A percentile compares a stretch with the other conserved stretches of the same genome.
These are phyloP conservation scores for Trametes cingulata DNA, from an alignment of 768 basidiomycete genomes.

Conservation along the genomic window DNA sequence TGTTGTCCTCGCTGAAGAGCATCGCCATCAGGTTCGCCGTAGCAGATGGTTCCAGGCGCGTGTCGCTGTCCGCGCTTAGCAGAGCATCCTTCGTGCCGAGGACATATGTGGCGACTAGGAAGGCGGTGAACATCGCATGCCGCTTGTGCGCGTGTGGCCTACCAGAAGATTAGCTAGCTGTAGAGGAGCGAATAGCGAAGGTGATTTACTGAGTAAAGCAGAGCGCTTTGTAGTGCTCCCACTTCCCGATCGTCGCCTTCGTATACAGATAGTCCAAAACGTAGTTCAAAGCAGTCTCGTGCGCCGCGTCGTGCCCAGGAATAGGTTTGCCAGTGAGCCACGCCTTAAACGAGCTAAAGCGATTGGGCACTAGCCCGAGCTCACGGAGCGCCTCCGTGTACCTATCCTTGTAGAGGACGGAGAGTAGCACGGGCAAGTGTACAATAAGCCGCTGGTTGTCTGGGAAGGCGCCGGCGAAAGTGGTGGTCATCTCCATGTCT, in stretches of 20 bases:
- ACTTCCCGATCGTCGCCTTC: constrained; percentile 11
- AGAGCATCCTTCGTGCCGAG: constrained; percentile 26
- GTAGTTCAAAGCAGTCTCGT: constrained; percentile 21
- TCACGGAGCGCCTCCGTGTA: constrained; percentile 14
- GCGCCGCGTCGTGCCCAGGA: constrained; percentile 16
- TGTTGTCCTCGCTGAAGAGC: constrained; percentile 17
- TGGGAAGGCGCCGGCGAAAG: constrained; percentile 21
- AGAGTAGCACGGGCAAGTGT: constrained; percentile 21
- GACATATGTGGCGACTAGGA: constrained; percentile 24
- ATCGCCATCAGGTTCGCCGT: constrained; percentile 22
- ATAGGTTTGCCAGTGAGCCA: constrained; percentile 14
- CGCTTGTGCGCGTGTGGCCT: constrained; percentile 28
- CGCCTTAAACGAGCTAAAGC: constrained; percentile 20
- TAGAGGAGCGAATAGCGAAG: not conserved
- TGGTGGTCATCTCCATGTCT: constrained; percentile 18
- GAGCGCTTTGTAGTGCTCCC: constrained; percentile 20
- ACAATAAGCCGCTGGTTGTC: constrained; percentile 20
- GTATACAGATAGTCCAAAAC: constrained; percentile 17
- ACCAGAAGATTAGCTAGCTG: not conserved
- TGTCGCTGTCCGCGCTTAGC: constrained; percentile 28
- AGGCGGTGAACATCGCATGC: constrained; percentile 28
- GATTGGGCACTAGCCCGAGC: constrained; percentile 5
- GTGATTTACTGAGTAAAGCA: constrained; percentile 25
- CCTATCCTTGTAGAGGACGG: constrained; percentile 24
- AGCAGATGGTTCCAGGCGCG: constrained; percentile 19